These are phyloP conservation scores for Brassica balearica DNA, from an alignment of 441 rosid genomes.

Conservation along the genomic window DNA sequence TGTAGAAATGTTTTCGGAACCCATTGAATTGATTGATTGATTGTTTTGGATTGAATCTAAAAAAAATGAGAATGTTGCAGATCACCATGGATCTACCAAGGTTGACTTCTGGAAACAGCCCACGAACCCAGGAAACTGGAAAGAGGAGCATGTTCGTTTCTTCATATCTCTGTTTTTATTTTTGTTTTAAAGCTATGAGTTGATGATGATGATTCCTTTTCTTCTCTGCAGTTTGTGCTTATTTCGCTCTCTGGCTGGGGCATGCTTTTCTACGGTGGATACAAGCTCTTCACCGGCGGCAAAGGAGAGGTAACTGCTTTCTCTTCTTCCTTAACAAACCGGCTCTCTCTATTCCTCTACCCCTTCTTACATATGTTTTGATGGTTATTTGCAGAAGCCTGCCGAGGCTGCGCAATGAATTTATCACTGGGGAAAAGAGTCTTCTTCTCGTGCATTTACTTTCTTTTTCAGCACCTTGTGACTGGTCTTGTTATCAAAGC, in stretches of 20 bases:
- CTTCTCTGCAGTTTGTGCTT: conserved; percentile 71
- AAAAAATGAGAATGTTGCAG: conserved; percentile 45
- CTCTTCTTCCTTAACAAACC: conserved; percentile 8
- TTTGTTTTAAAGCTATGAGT: background rate
- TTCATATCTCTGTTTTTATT: background rate
- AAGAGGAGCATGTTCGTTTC: conserved; percentile 86
- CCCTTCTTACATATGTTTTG: background rate
- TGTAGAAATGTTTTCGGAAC: background rate
- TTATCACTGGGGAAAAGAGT: background rate
- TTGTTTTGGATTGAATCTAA: background rate
- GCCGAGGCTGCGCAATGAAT: conserved; percentile 61
- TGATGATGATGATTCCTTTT: conserved; percentile 8
- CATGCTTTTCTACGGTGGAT: conserved; percentile 64
- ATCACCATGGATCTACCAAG: conserved; percentile 85
- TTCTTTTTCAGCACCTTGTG: conserved; percentile 17
- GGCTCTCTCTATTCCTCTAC: conserved; percentile 11
- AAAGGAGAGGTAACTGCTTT: conserved; percentile 67
- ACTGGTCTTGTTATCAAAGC: conserved; percentile 32
- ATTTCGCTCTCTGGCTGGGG: conserved; percentile 92
- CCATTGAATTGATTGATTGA: background rate
- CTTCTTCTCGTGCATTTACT: conserved; percentile 27
- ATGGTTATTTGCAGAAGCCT: conserved; percentile 52
- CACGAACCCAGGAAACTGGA: conserved; percentile 88
- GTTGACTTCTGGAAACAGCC: conserved; percentile 85
- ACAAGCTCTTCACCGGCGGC: conserved; percentile 70